Evolutionary conservation across 768 basidiomycete genomes (phyloP).

Genomic region (Lentinula lateritia): DNA sequence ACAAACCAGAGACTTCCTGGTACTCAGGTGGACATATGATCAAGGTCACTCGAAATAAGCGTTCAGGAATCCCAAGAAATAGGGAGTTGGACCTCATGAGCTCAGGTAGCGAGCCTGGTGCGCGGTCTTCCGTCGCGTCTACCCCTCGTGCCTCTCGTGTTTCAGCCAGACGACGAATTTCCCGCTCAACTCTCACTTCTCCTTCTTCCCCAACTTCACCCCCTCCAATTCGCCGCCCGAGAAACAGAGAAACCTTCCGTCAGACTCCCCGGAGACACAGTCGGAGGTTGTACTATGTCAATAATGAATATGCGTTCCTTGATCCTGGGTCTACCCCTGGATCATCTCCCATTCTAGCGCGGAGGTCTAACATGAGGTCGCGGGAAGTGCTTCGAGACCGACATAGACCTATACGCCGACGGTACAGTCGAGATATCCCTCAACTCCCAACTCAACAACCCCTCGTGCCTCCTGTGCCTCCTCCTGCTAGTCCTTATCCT

Average conservation of each 20-base stretch:
- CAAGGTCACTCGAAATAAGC: neutral
- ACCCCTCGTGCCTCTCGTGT: neutral
- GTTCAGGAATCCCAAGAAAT: neutral
- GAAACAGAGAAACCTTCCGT: neutral
- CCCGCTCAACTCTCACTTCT: neutral
- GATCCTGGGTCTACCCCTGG: slow-evolving; percentile 1
- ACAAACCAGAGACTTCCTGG: slow-evolving; percentile 1
- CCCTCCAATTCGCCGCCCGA: neutral
- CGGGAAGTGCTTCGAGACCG: neutral
- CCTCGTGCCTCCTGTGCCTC: neutral
- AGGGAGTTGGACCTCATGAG: slow-evolving; percentile 1
- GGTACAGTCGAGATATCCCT: neutral
- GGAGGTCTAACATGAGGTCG: neutral
- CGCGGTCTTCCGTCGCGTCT: neutral
- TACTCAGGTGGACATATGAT: neutral
- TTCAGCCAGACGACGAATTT: neutral
- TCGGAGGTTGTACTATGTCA: neutral
- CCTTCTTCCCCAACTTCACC: slow-evolving; percentile 1
- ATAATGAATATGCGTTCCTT: neutral
- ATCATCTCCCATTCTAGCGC: neutral
- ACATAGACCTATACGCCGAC: neutral
- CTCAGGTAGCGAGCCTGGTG: neutral
- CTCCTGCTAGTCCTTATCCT: slow-evolving; percentile 2
- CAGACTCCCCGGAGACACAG: slow-evolving; percentile 2
- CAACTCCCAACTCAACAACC: neutral